Evolutionary conservation across 75 land plant genomes (phyloP).

Genomic region (Picea glauca): DNA sequence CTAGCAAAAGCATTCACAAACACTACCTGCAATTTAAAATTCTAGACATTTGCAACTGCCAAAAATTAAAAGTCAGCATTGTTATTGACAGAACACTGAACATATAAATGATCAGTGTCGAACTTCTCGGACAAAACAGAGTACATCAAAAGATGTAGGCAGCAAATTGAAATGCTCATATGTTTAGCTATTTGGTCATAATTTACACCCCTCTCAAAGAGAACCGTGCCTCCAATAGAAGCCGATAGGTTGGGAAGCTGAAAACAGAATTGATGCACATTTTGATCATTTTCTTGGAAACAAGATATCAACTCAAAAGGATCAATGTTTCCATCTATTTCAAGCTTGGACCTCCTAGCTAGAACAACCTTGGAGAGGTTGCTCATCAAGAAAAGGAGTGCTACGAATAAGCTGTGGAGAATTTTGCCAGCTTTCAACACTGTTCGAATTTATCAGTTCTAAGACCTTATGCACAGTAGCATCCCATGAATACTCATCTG

Average conservation of each 20-base stretch:
- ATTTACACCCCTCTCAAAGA: too few relatives aligned
- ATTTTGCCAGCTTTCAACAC: not conserved
- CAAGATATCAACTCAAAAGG: constrained; percentile 66
- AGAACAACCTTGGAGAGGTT: constrained; percentile 34
- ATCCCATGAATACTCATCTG: constrained; percentile 58
- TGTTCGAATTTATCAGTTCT: constrained; percentile 31
- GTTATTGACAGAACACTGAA: too few relatives aligned
- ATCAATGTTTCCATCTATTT: constrained; percentile 53
- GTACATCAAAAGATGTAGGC: too few relatives aligned
- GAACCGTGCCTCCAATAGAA: constrained; percentile 91
- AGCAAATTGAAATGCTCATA: too few relatives aligned
- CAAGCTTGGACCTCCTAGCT: constrained; percentile 72
- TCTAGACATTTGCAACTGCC: too few relatives aligned
- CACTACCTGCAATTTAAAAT: too few relatives aligned
- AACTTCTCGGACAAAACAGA: too few relatives aligned
- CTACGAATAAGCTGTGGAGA: not conserved
- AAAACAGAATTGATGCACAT: not conserved
- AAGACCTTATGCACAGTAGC: constrained; percentile 54
- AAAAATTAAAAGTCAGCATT: too few relatives aligned
- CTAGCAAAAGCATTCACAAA: too few relatives aligned
- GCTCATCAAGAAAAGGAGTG: not conserved
- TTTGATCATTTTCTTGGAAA: constrained; percentile 26
- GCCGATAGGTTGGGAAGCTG: constrained; percentile 58
- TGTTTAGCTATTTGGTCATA: too few relatives aligned
- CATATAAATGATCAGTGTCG: too few relatives aligned